Conservation (phyloP, 129 eudicot species). For the Chrysanthemum lavandulifolium region DNA sequence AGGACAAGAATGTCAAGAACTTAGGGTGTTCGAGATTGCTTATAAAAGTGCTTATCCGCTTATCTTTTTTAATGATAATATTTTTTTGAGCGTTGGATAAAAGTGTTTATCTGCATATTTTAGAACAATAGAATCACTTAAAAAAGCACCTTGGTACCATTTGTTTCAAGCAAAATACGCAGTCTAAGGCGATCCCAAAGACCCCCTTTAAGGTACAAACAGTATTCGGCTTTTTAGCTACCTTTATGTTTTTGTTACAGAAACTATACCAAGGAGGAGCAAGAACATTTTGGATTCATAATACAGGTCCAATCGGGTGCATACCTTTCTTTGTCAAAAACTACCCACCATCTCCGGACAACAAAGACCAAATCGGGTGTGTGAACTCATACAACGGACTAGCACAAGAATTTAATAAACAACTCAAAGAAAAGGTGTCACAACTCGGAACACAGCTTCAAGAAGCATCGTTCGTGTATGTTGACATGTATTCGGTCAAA, state of each 20-base stretch:
- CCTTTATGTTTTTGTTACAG: constrained; percentile 25
- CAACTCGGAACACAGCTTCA: constrained; percentile 42
- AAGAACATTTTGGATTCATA: constrained; percentile 64
- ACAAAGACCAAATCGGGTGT: constrained; percentile 50
- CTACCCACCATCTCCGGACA: constrained; percentile 43
- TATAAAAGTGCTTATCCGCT: no score
- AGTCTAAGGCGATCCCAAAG: no score
- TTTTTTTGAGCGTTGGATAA: no score
- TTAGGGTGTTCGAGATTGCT: not conserved
- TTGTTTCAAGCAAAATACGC: not conserved
- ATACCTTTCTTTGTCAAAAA: constrained; percentile 35
- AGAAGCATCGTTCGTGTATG: constrained; percentile 37
- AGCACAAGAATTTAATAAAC: constrained; percentile 56
- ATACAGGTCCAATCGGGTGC: constrained; percentile 68
- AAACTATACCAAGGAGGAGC: constrained; percentile 58
- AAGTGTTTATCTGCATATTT: no score
- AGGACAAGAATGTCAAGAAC: not conserved
- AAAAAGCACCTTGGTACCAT: not conserved
- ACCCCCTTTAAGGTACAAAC: not conserved
- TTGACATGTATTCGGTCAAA: constrained; percentile 56
- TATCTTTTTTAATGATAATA: no score
- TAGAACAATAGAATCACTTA: not conserved
- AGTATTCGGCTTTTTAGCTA: not conserved
- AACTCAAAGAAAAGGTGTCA: constrained; percentile 44
- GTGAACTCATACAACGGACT: constrained; percentile 52